Conservation (phyloP, 495 filamentous ascomycete genomes). For the Podospora comata region DNA sequence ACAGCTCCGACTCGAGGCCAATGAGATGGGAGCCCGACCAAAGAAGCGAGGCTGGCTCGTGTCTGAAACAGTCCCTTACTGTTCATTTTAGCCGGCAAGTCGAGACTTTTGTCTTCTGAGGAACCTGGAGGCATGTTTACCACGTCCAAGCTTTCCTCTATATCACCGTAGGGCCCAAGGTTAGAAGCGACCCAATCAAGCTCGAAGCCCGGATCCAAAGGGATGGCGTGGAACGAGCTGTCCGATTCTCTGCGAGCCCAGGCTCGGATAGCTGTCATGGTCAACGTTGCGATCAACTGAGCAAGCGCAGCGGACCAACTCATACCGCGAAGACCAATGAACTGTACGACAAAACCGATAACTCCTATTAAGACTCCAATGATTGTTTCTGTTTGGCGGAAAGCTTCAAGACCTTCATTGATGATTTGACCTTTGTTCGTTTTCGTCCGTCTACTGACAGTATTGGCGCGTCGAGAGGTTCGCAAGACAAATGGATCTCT, state of each 20-base stretch:
- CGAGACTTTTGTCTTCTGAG: too few species aligned
- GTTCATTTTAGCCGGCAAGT: background rate
- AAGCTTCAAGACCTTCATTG: background rate
- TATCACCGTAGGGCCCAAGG: background rate
- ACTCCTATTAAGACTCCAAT: constrained; percentile 20
- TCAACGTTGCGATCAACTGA: constrained; percentile 44
- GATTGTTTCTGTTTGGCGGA: constrained; percentile 17
- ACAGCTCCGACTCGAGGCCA: background rate
- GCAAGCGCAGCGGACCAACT: constrained; percentile 48
- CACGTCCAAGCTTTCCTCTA: background rate
- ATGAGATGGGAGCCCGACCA: background rate
- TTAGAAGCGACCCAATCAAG: background rate
- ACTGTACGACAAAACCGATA: constrained; percentile 51
- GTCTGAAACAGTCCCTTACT: background rate
- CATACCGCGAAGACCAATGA: constrained; percentile 49
- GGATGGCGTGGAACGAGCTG: constrained; percentile 20
- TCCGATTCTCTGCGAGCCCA: constrained; percentile 44
- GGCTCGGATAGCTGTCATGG: constrained; percentile 49
- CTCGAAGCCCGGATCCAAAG: background rate
- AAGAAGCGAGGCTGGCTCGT: background rate
- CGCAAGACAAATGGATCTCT: background rate
- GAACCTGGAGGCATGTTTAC: background rate
- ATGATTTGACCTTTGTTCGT: background rate
- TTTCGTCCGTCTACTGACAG: background rate
- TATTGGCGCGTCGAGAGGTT: constrained; percentile 4